Evolutionary conservation across 1,284 basidiomycete genomes (phyloP), one percentile per base, ranked within the genome.

Genomic region (Ustilago crameri): DNA sequence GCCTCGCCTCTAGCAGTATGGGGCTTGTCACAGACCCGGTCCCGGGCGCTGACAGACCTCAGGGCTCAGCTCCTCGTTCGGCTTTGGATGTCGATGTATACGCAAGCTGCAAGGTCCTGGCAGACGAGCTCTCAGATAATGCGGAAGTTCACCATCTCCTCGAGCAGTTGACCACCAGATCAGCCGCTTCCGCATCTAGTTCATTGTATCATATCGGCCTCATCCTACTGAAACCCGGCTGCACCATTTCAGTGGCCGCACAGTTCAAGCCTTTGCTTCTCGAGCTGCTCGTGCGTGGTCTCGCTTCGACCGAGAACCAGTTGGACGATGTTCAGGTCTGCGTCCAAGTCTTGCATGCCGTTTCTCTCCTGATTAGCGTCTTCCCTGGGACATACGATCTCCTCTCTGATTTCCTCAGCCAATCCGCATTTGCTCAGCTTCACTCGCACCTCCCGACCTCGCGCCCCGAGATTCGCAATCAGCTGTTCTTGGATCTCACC

Each of bases 201-300:
- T 49, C 81, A 2, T 56, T 84, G 35, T 54, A 79, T 42, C 64
- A 63, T 9, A 37, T 84, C 24, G 68, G 78, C 2, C 51, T 64
- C 9, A 64, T 84, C 12, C 72, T 84, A 0, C 61, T 83, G 43
- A 56, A 68, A 15, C 79, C 80, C 0, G 45, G 52, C 1, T 64
- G 79, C 45, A 80, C 81, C 1, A 18, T 72, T 18, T 50, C 52
- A 9, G 70, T 84, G 17, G 73, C 80, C 15, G 54, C 75, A 7
- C 54, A 63, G 1, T 83, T 81, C 64, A 69, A 78, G 26, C 81
- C 83, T 3, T 17, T 83, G 14, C 73, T 82, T 17, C 24, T 74
- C 22, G 80, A 83, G n/a, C 65, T 85, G 7, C 61, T 74, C 18
- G 73, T 75, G 1, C 52, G 79, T 4, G 67, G 71, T 48, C 45